These are phyloP conservation scores for Trichoderma asperelloides DNA, from an alignment of 495 filamentous ascomycete genomes.

Conservation along the genomic window DNA sequence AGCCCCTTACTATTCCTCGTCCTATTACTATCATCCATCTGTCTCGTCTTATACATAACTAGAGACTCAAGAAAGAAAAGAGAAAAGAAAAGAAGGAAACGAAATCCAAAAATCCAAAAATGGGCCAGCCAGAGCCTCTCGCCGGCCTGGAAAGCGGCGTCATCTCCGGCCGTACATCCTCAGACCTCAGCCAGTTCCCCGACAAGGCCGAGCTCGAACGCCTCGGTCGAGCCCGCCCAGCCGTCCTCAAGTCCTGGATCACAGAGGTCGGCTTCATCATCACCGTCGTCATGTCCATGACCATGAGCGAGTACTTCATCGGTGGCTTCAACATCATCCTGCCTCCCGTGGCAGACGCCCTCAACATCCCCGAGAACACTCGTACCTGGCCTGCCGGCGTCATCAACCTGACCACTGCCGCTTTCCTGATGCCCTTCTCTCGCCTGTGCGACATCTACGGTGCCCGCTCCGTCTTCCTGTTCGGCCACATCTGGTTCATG, in stretches of 20 bases:
- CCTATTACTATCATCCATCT: background rate
- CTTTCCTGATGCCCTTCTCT: constrained; percentile 60
- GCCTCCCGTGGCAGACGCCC: constrained; percentile 47
- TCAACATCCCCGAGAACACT: constrained; percentile 49
- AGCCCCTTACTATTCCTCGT: background rate
- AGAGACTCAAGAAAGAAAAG: background rate
- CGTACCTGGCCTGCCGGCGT: constrained; percentile 63
- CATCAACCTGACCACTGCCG: constrained; percentile 55
- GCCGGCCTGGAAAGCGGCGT: background rate
- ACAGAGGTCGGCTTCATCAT: constrained; percentile 8
- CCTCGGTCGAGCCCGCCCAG: constrained; percentile 8
- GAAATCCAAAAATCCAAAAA: background rate
- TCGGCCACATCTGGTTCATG: constrained; percentile 53
- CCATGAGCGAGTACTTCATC: constrained; percentile 24
- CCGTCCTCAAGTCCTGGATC: background rate
- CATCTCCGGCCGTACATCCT: background rate
- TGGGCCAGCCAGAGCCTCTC: background rate
- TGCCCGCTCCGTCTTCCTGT: constrained; percentile 53
- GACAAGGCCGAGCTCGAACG: constrained; percentile 10
- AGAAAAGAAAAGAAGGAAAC: background rate
- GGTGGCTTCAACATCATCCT: constrained; percentile 65
- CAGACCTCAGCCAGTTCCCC: background rate
- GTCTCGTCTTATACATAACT: background rate
- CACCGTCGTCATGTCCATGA: constrained; percentile 9
- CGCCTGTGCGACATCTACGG: constrained; percentile 62